A percentile compares a stretch with the other conserved stretches of the same genome.
phyloP scores from a whole-genome alignment of 306 rosid species.

The Vicia faba region DNA sequence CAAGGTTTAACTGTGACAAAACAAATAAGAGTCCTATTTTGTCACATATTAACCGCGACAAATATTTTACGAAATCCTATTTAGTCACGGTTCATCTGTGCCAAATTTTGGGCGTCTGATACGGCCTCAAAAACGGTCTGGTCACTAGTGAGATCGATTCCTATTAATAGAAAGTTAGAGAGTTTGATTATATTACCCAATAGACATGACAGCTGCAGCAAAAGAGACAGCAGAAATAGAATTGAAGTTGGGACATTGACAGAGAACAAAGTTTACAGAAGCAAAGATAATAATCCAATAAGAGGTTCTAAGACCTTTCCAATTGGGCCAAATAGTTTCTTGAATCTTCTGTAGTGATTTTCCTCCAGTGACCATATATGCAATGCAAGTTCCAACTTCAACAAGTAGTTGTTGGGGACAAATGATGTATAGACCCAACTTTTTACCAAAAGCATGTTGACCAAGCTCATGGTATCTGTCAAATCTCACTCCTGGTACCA shows the following conservation, averaged over 20 bases:
- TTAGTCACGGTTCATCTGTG: too few relatives aligned
- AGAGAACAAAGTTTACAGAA: constrained; percentile 56
- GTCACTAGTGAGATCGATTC: too few relatives aligned
- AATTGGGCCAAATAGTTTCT: constrained; percentile 50
- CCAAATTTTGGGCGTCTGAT: too few relatives aligned
- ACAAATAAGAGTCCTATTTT: too few relatives aligned
- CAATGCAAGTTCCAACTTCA: constrained; percentile 72
- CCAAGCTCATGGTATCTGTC: constrained; percentile 92
- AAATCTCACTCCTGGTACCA: constrained; percentile 79
- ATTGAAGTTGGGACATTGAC: constrained; percentile 79
- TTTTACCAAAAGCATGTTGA: constrained; percentile 76
- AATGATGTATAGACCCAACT: constrained; percentile 72
- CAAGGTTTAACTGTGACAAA: too few relatives aligned
- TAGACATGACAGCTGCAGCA: constrained; percentile 77
- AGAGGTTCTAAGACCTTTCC: constrained; percentile 43
- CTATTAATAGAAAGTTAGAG: neutral
- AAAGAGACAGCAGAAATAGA: constrained; percentile 68
- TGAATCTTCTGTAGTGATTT: constrained; percentile 59
- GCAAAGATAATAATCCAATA: constrained; percentile 66
- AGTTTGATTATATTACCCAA: constrained; percentile 46
- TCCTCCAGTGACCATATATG: constrained; percentile 79
- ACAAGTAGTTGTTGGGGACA: constrained; percentile 75
- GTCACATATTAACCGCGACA: too few relatives aligned
- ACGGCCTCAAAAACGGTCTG: too few relatives aligned
- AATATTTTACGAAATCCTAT: too few relatives aligned